Base-by-base conservation (phyloP, 1,284 basidiomycete species). In the Ceratobasidium sp. region DNA sequence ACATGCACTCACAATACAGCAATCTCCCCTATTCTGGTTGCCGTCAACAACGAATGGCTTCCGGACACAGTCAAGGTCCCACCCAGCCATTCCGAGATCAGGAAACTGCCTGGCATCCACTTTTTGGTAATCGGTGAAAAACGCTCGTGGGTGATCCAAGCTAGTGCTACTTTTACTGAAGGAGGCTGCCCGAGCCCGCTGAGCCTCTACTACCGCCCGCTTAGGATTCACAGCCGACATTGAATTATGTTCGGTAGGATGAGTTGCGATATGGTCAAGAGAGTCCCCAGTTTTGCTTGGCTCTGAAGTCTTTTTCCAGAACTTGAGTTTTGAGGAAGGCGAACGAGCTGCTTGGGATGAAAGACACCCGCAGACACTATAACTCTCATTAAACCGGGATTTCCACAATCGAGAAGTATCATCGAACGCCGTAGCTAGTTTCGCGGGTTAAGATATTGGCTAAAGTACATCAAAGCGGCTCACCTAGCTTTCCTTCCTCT, bases 401-500 rank as follows among this genome's bases (percentile, higher is more conserved):
- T 70, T 70, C 65, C 65, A 70, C 18, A 70, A 32, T 28, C 53
- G 36, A 21, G 53, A 53, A 10, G 65, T 70, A 16, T 70, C 65
- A 14, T 70, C 65, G 39, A 70, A 70, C 18, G 65, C 55, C 39
- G 65, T 18, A 8, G 65, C 65, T 70, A 43, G 30, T 58, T 12
- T 16, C 16, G n/a, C 46, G 39, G 18, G 39, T 12, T 9, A 6
- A 18, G 6, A 18, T 18, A 9, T 21, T 21, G 34, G n/a, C 18
- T 9, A 2, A 9, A 64, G 48, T 18, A 48, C 9, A 41, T n/a
- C 3, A 5, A 45, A 16, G 21, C 2, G 14, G 36, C 55, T 9
- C 45, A 59, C 72, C 52, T 28, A 73, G 32, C 26, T 58, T 65
- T 1, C 72, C 72, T 72, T 74, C 73, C 28, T 72, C 70, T 9